A percentile compares a stretch with the other conserved stretches of the same genome.
phyloP scores from a whole-genome alignment of 2,329 filamentous ascomycete species.

The Colletotrichum noveboracense region DNA sequence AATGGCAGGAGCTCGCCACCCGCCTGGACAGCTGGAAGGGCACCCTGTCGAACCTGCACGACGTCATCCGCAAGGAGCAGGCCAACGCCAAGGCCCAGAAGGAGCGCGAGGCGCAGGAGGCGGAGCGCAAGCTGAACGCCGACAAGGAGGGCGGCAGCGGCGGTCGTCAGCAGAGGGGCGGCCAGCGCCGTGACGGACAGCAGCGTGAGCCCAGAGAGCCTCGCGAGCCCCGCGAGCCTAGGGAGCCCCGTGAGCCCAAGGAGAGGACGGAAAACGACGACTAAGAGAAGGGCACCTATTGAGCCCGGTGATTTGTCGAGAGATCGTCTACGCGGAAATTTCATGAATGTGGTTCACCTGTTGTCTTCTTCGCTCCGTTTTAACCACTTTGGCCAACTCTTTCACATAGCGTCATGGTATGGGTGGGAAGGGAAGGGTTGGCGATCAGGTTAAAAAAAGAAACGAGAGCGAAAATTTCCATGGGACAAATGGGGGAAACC shows the following conservation, averaged over 20 bases:
- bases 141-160: constrained; percentile 36
- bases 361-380: not conserved
- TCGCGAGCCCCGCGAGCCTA: constrained; percentile 11
- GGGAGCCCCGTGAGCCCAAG: constrained; percentile 35
- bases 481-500: not conserved
- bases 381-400: not conserved
- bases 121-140: constrained; percentile 68
- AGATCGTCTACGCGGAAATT: not conserved
- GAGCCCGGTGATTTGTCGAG: not conserved
- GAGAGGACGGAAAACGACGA: constrained; percentile 64
- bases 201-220: constrained; percentile 31
- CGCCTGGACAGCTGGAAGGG: constrained; percentile 90
- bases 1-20: constrained; percentile 94
- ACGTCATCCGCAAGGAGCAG: constrained; percentile 81
- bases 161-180: constrained; percentile 29
- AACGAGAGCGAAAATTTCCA: not conserved
- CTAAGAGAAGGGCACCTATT: constrained; percentile 36
- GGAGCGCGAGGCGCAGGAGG: constrained; percentile 77
- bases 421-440: not conserved
- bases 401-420: not conserved
- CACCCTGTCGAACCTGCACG: constrained; percentile 79
- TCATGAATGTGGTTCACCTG: not conserved
- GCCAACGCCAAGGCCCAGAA: constrained; percentile 76
- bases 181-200: constrained; percentile 32
- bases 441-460: not conserved